phyloP scores from a whole-genome alignment of 2,329 filamentous ascomycete genomes.

The Colletotrichum sp. region DNA sequence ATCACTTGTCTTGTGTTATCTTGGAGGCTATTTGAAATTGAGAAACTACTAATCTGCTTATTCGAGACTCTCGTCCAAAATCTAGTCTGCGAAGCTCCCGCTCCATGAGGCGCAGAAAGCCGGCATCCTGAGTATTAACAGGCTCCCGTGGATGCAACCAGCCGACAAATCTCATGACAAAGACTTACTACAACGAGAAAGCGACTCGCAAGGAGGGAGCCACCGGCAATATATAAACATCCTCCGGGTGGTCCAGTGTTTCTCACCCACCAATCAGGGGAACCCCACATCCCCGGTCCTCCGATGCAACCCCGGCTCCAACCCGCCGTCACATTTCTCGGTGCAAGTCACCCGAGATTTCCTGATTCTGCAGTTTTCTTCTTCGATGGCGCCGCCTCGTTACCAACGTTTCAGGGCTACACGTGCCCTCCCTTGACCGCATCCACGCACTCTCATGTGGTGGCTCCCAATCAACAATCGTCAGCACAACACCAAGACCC shows the following conservation, averaged over 20 bases:
- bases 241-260: not conserved
- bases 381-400: not conserved
- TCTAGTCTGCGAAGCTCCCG: not conserved
- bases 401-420: not conserved
- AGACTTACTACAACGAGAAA: not conserved
- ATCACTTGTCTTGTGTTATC: not conserved
- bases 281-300: not conserved
- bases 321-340: constrained; percentile 10
- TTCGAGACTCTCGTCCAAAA: not conserved
- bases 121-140: not conserved
- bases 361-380: constrained; percentile 10
- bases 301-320: constrained; percentile 4
- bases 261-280: not conserved
- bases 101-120: not conserved
- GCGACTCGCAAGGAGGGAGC: not conserved
- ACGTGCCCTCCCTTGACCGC: not conserved
- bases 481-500: not conserved
- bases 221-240: not conserved
- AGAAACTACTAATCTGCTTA: not conserved
- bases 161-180: not conserved
- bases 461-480: not conserved
- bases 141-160: not conserved
- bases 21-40: not conserved
- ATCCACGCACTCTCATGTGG: not conserved
- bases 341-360: constrained; percentile 16